These are phyloP conservation scores for Dioscorea zingiberensis DNA, from an alignment of 106 monocot genomes.

Conservation along the genomic window DNA sequence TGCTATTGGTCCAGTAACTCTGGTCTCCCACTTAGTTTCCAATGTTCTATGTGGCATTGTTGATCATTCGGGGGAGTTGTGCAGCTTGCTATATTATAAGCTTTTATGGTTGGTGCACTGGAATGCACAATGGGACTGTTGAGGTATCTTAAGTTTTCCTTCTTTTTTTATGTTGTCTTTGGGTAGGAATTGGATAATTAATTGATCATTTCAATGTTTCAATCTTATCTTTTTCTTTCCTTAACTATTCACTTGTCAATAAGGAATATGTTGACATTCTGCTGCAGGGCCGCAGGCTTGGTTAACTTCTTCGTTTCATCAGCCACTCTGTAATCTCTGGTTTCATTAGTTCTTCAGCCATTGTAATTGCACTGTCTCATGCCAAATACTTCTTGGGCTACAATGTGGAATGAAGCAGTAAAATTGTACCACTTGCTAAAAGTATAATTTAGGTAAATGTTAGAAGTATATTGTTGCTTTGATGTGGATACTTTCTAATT, in stretches of 20 bases:
- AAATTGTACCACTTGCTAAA: slow-evolving; percentile 74
- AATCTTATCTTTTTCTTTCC: neutral
- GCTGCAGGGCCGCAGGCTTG: slow-evolving; percentile 80
- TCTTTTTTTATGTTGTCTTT: neutral
- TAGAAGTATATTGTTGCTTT: no score
- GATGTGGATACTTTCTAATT: no score
- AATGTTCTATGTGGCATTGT: slow-evolving; percentile 82
- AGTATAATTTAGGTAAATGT: no score
- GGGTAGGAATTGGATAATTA: neutral
- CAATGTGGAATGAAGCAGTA: slow-evolving; percentile 64
- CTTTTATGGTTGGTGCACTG: slow-evolving; percentile 91
- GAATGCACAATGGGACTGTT: slow-evolving; percentile 94
- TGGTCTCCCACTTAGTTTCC: slow-evolving; percentile 86
- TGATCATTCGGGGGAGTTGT: slow-evolving; percentile 64
- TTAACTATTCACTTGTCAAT: neutral
- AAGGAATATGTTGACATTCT: neutral
- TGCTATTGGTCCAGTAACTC: slow-evolving; percentile 92
- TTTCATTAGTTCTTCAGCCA: slow-evolving; percentile 89
- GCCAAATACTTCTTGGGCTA: slow-evolving; percentile 96
- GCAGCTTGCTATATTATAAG: slow-evolving; percentile 85
- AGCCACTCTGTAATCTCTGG: slow-evolving; percentile 99
- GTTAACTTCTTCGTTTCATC: slow-evolving; percentile 91
- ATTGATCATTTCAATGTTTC: neutral
- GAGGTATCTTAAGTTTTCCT: slow-evolving; percentile 21
- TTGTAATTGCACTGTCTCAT: slow-evolving; percentile 92